Base-by-base conservation (phyloP, 129 eudicot species). In the Calendula officinalis region DNA sequence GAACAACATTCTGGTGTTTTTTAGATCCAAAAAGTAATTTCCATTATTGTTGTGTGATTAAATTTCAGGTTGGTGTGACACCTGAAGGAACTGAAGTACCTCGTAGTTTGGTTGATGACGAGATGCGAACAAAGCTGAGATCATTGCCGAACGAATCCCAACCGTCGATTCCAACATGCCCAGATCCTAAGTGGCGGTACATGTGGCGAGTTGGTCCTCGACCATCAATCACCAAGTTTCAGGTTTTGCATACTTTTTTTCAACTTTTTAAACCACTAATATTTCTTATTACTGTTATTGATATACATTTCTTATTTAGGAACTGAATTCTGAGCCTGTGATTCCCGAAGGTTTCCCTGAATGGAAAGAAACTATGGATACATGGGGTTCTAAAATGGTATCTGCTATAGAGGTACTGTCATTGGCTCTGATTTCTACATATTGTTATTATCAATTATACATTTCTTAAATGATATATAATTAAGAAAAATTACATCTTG, bases 121-220 rank as follows among this genome's bases (percentile, higher is more conserved):
- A 85, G 64, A 92, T 92, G 87, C 83, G 81, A 59, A 82, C 80
- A 66, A 92, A 83, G 82, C 65, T 92, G 61, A 77, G 37, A 71
- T 74, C 84, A 30, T 72, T 88, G 84, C 99, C 96, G 4, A 48
- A 76, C 65, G 96, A 88, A 67, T 79, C 30, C 53, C 84, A 74
- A 47, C 91, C 96, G 1, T 57, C 70, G 44, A 79, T 81, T 62
- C 99, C 96, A 43, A 44, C 77, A 0, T 96, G 96, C 46, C 95
- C 99, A 14, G 99, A 92, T 72, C 99, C 89, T 10, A 92, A 92
- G 79, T 92, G 96, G 96, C 88, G 98, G 10, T 92, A 92, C 77
- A 92, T 92, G 98, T 92, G 98, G 98, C 81, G 98, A 73, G 77
- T 83, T 77, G 99, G 99, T 65, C 82, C 99, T 39, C 86, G 99